Evolutionary conservation across 192 early-diverging fungal species (phyloP), one percentile per base, ranked within the genome.

Genomic region (Coemansia sp.): DNA sequence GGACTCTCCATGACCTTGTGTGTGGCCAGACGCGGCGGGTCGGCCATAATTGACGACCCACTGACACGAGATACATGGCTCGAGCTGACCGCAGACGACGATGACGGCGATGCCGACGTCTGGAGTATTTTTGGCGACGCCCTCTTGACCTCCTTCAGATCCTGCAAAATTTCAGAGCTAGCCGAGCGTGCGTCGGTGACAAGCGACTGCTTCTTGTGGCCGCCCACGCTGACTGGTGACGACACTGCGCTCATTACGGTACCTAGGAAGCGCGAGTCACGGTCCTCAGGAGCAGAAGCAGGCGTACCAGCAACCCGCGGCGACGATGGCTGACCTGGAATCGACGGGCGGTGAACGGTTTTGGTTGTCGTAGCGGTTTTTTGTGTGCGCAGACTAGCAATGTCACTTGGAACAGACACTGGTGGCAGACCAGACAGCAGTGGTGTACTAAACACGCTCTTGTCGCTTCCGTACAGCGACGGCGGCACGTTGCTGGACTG

Each of bases 401-500:
- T 69, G 37, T 72, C 66, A 48, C 75, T 78, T 51, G 75, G 66
- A 50, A 78, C 75, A 8, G 75, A 69, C 9, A 72, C 24, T 17
- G 52, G 59, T 13, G 75, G 75, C 25, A 78, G 59, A 2, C 62
- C 50, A 2, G 69, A 60, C 2, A 78, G 59, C 54, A 78, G 52
- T 14, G 75, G 75, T 30, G 75, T 72, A 56, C 50, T 61, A 49
- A 78, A 78, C 2, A 50, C 43, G 48, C 75, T 78, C 42, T 71
- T 67, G 66, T 78, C 75, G 59, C 66, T 69, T 58, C 75, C 75
- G 58, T 62, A 78, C 45, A 78, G 66, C 55, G 75, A 78, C 21
- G 75, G 75, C 30, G 69, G 55, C 12, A 69, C 50, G 56, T 78
- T 78, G 70, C 75, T 78, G 18, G 75, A 78, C 59, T 65, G 69